Conservation (phyloP, 2,329 filamentous ascomycete species). For the Penicillium psychrosexuale region DNA sequence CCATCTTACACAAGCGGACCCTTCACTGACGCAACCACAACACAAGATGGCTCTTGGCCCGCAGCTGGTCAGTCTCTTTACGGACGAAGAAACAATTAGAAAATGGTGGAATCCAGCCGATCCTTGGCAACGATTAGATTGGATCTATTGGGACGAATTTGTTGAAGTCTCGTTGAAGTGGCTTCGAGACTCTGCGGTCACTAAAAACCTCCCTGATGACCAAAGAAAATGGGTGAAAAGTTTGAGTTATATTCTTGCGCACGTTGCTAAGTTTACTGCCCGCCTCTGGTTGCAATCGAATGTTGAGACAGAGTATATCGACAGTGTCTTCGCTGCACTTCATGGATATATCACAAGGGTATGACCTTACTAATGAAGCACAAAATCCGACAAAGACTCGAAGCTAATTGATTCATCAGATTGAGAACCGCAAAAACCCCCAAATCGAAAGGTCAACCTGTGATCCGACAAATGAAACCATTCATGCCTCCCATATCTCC, state of each 20-base stretch:
- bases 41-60: slow-evolving; percentile 22
- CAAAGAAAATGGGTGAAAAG: slow-evolving; percentile 25
- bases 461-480: not conserved
- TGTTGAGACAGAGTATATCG: not conserved
- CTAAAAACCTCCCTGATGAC: slow-evolving; percentile 21
- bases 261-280: slow-evolving; percentile 16
- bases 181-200: slow-evolving; percentile 28
- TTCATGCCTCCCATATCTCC: slow-evolving; percentile 9
- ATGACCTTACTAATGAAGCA: not conserved
- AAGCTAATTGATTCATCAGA: not conserved
- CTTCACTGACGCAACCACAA: slow-evolving; percentile 19
- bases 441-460: not conserved
- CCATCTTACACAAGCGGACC: slow-evolving; percentile 16
- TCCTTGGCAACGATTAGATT: slow-evolving; percentile 7
- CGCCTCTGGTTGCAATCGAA: slow-evolving; percentile 18
- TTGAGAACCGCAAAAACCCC: slow-evolving; percentile 10
- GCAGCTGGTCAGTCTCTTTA: slow-evolving; percentile 21
- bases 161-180: slow-evolving; percentile 18
- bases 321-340: not conserved
- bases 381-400: not conserved
- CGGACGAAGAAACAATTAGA: slow-evolving; percentile 17
- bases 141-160: slow-evolving; percentile 20
- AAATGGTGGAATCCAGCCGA: slow-evolving; percentile 19
- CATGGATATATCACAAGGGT: slow-evolving; percentile 14
- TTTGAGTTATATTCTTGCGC: slow-evolving; percentile 26